phyloP scores from a whole-genome alignment of 2,329 filamentous ascomycete species.

The Hypoxylon sp. region DNA sequence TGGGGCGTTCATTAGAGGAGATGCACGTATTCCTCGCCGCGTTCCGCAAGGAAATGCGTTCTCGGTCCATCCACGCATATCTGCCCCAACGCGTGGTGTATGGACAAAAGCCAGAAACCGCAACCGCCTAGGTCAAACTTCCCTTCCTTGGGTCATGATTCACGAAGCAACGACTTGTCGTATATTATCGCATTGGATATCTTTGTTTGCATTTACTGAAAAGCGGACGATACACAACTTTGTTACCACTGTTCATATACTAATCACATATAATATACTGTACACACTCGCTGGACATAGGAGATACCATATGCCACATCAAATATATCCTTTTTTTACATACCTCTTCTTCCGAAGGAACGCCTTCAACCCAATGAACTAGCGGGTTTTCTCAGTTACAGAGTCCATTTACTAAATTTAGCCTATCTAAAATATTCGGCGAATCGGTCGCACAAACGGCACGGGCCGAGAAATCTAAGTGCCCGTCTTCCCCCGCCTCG shows the following conservation, averaged over 20 bases:
- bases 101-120: slow-evolving; percentile 30
- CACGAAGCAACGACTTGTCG: slow-evolving; percentile 8
- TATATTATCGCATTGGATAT: slow-evolving; percentile 4
- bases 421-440: too few species aligned
- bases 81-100: slow-evolving; percentile 34
- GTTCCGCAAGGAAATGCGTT: slow-evolving; percentile 33
- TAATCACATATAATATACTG: slow-evolving; percentile 1
- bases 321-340: too few species aligned
- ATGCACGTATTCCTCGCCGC: slow-evolving; percentile 35
- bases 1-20: slow-evolving; percentile 31
- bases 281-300: slow-evolving; percentile 6
- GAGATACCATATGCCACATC: too few species aligned
- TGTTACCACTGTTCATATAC: background rate
- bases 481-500: too few species aligned
- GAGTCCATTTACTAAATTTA: too few species aligned
- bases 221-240: slow-evolving; percentile 9
- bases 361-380: too few species aligned
- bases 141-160: slow-evolving; percentile 4
- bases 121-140: slow-evolving; percentile 1
- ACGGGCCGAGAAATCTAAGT: too few species aligned
- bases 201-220: slow-evolving; percentile 10
- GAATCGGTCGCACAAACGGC: too few species aligned
- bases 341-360: background rate
- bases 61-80: slow-evolving; percentile 25
- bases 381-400: too few species aligned